A percentile compares a stretch with the other conserved stretches of the same genome.
These are phyloP conservation scores for Forsythia suspensa DNA, from an alignment of 257 asterid genomes.

Conservation along the genomic window DNA sequence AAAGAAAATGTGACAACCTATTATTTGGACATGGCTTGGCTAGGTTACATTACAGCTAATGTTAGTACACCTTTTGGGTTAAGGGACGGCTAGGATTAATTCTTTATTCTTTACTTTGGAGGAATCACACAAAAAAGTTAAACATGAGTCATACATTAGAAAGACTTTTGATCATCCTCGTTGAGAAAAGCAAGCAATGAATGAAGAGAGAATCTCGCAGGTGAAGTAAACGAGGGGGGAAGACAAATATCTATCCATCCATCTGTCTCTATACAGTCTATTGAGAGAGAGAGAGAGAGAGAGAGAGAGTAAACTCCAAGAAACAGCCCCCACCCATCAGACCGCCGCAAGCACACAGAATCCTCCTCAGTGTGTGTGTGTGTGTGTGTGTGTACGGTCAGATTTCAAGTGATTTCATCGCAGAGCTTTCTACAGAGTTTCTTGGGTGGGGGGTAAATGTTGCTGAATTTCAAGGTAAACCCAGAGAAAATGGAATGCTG, in stretches of 20 bases:
- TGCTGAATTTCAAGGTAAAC: slow-evolving; percentile 34
- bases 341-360: background rate
- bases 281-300: background rate
- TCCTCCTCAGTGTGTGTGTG: slow-evolving; percentile 4
- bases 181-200: slow-evolving; percentile 36
- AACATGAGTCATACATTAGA: background rate
- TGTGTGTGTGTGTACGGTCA: slow-evolving; percentile 15
- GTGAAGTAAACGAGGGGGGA: slow-evolving; percentile 40
- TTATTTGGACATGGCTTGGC: background rate
- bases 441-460: slow-evolving; percentile 3
- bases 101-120: background rate
- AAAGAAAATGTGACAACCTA: background rate
- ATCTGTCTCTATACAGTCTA: background rate
- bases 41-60: background rate
- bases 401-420: slow-evolving; percentile 19
- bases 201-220: slow-evolving; percentile 55
- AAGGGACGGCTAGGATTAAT: background rate
- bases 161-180: slow-evolving; percentile 8
- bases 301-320: slow-evolving; percentile 1
- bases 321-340: background rate
- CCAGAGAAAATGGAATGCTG: background rate
- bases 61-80: background rate
- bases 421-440: slow-evolving; percentile 19
- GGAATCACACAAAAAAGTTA: background rate
- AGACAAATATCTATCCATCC: slow-evolving; percentile 32